Base-by-base conservation (phyloP, 108 stramenopile species). In the Thalassiosira profunda region DNA sequence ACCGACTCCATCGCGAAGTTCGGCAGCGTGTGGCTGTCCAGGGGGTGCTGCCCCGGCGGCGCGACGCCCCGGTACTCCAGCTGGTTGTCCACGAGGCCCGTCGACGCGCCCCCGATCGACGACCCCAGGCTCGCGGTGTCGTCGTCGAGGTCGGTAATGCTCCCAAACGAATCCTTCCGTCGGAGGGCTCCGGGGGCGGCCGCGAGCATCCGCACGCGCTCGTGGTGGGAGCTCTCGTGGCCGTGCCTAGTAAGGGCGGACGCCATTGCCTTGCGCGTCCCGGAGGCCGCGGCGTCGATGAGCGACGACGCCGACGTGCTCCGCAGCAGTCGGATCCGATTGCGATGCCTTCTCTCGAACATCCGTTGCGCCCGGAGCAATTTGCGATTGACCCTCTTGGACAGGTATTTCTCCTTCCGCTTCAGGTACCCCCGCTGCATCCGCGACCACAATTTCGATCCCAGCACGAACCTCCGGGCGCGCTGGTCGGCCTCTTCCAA, bases 1-100 rank as follows among this genome's bases (percentile, higher is more conserved):
- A 87, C 79, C 18, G 81, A 83, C 41, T 88, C 67, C 79, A 80
- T 82, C 17, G 77, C 79, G 52, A 76, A 68, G 37, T 71, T 68
- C 15, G 86, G 79, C 12, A 82, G 43, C 18, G 81, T 82, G 28
- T 58, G 75, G 41, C 65, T 52, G 37, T 79, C 63, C n/a, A n/a
- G n/a, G n/a, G n/a, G n/a, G n/a, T n/a, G n/a, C n/a, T n/a, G n/a
- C n/a, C n/a, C n/a, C n/a, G n/a, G n/a, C n/a, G n/a, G n/a, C n/a
- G n/a, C n/a, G n/a, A n/a, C n/a, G n/a, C 65, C 36, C 1, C 37
- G 34, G 30, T 58, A 38, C 12, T 44, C 60, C 0, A 53, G 44
- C 12, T 28, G 36, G 28, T 43, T 44, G 52, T 46, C 37, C 3
- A 41, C 58, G n/a, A 37, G 41, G 7, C 43, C 31, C 18, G 47